Evolutionary conservation across 306 rosid species (phyloP).

Genomic region (Urtica urens): DNA sequence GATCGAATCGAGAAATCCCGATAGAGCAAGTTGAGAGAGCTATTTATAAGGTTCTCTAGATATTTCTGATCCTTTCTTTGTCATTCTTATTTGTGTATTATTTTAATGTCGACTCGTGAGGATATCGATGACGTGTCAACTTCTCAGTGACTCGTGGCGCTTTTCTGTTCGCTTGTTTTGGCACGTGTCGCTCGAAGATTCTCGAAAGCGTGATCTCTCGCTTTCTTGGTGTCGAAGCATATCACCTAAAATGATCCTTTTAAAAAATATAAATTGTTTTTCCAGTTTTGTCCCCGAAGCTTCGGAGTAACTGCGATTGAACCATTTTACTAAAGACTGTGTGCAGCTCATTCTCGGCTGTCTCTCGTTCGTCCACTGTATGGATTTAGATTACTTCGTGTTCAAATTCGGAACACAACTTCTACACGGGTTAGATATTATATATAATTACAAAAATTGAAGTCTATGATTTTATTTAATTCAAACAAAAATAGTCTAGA

Average conservation of each 20-base stretch:
- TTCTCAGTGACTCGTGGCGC: constrained; percentile 23
- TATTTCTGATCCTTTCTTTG: constrained; percentile 31
- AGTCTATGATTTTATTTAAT: too few species aligned
- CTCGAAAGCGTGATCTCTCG: constrained; percentile 22
- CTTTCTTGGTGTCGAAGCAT: constrained; percentile 15
- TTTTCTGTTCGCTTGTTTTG: constrained; percentile 14
- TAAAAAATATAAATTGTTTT: background rate
- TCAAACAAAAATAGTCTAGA: too few species aligned
- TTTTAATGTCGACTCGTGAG: background rate
- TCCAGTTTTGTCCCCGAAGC: background rate
- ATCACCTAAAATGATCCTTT: background rate
- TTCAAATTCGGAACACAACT: background rate
- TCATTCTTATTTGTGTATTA: background rate
- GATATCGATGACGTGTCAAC: constrained; percentile 34
- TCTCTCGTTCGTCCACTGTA: background rate
- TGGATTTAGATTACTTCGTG: background rate
- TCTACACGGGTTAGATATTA: constrained; percentile 8
- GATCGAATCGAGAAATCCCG: background rate
- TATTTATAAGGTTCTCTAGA: constrained; percentile 79
- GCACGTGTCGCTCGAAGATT: constrained; percentile 48
- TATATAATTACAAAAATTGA: too few species aligned
- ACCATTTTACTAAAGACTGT: background rate
- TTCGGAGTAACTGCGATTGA: background rate
- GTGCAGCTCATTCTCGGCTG: background rate
- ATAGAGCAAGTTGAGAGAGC: background rate